phyloP scores from a whole-genome alignment of 495 filamentous ascomycete genomes.

The Aspergillus haitiensis region DNA sequence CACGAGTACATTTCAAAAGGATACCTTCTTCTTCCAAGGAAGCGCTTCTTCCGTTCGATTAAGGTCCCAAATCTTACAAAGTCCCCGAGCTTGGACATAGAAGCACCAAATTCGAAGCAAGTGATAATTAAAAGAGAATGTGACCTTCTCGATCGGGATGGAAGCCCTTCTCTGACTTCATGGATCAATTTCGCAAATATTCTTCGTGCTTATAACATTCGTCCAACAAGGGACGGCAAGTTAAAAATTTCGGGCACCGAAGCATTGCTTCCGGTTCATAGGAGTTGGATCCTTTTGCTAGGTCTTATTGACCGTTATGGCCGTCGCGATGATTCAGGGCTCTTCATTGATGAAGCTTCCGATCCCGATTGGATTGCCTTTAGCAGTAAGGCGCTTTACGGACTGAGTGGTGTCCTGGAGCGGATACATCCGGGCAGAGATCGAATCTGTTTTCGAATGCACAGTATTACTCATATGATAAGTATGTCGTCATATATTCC shows the following conservation, averaged over 20 bases:
- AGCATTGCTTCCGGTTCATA: not conserved
- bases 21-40: not conserved
- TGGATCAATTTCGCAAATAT: not conserved
- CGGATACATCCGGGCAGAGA: not conserved
- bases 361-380: not conserved
- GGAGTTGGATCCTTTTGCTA: not conserved
- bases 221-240: not conserved
- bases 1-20: not conserved
- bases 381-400: not conserved
- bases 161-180: not conserved
- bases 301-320: not conserved
- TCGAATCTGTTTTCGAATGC: not conserved
- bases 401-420: not conserved
- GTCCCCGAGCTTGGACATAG: not conserved
- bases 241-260: not conserved
- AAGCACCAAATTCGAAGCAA: not conserved
- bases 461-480: not conserved
- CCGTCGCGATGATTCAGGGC: not conserved
- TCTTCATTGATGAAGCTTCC: not conserved
- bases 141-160: not conserved
- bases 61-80: not conserved
- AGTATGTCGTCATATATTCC: not conserved
- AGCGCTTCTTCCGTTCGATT: not conserved
- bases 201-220: not conserved
- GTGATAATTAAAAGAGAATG: constrained; percentile 1